phyloP scores from a whole-genome alignment of 768 basidiomycete species.

The Mycena belliarum region DNA sequence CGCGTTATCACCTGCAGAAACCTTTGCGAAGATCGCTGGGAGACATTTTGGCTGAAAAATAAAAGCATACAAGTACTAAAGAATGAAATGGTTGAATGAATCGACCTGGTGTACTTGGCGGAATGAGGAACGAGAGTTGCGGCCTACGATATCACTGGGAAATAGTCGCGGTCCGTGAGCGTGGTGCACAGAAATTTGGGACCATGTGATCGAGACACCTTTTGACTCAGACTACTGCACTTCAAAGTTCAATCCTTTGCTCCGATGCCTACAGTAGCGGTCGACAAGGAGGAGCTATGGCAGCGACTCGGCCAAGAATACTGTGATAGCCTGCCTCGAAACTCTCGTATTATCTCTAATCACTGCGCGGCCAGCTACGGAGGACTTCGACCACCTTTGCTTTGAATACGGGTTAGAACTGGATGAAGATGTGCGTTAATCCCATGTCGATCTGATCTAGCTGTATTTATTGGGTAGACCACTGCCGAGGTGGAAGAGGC shows the following conservation, averaged over 20 bases:
- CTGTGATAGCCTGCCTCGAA: slow-evolving; percentile 47
- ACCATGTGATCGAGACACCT: slow-evolving; percentile 16
- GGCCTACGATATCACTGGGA: too few species aligned
- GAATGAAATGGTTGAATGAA: too few species aligned
- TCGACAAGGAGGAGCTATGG: slow-evolving; percentile 96
- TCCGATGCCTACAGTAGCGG: slow-evolving; percentile 89
- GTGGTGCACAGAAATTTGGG: not conserved
- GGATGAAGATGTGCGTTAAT: slow-evolving; percentile 88
- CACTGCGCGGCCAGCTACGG: slow-evolving; percentile 59
- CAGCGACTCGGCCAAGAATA: slow-evolving; percentile 80
- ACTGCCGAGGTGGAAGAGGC: slow-evolving; percentile 84
- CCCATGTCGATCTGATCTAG: not conserved
- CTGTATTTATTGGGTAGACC: slow-evolving; percentile 52
- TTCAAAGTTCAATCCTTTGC: slow-evolving; percentile 15
- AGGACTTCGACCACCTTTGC: slow-evolving; percentile 92
- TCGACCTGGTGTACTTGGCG: too few species aligned
- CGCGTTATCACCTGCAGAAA: too few species aligned
- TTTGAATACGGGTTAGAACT: slow-evolving; percentile 98
- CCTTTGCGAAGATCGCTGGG: too few species aligned
- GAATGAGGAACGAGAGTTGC: too few species aligned
- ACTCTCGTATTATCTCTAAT: slow-evolving; percentile 19
- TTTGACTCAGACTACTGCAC: slow-evolving; percentile 33
- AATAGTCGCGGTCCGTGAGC: too few species aligned
- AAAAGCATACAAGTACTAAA: too few species aligned
- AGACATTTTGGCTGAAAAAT: too few species aligned